phyloP scores from a whole-genome alignment of 2,329 filamentous ascomycete species.

The Arthrobotrys conoides region DNA sequence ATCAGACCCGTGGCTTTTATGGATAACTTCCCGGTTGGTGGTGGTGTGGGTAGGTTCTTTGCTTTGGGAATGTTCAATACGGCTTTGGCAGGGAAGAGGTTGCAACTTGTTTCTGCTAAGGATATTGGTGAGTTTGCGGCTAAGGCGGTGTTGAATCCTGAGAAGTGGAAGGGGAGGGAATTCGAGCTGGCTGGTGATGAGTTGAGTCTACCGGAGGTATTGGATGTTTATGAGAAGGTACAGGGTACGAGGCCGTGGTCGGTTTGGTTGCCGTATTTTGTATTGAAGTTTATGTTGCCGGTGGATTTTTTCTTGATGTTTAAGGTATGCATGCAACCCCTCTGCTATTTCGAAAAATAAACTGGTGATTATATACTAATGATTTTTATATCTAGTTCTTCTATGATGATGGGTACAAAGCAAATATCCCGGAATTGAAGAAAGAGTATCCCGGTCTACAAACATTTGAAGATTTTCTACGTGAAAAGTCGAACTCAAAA shows the following conservation, averaged over 20 bases:
- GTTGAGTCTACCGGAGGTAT: slow-evolving; percentile 66
- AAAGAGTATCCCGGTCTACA: slow-evolving; percentile 65
- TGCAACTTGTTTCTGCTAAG: slow-evolving; percentile 67
- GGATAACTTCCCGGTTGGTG: slow-evolving; percentile 65
- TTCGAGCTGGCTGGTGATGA: slow-evolving; percentile 68
- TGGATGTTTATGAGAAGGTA: slow-evolving; percentile 64
- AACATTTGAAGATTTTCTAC: slow-evolving; percentile 67
- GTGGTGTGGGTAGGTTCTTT: slow-evolving; percentile 52
- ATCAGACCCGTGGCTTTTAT: slow-evolving; percentile 68
- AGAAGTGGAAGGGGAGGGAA: slow-evolving; percentile 65
- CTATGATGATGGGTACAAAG: slow-evolving; percentile 67
- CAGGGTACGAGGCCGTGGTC: slow-evolving; percentile 36
- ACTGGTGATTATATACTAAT: background rate
- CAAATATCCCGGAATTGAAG: slow-evolving; percentile 66
- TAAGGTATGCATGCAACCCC: slow-evolving; percentile 28
- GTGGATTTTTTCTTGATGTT: slow-evolving; percentile 62
- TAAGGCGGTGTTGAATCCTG: slow-evolving; percentile 64
- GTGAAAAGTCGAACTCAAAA: slow-evolving; percentile 62
- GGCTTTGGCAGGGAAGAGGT: slow-evolving; percentile 64
- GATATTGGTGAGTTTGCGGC: slow-evolving; percentile 68
- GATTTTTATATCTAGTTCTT: slow-evolving; percentile 64
- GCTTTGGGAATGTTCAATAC: slow-evolving; percentile 66
- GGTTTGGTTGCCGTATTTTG: slow-evolving; percentile 45
- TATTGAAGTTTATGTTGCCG: slow-evolving; percentile 64
- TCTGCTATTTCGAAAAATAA: background rate